Evolutionary conservation across 345 rosid species (phyloP).

Genomic region (Eucalyptus coolabah): DNA sequence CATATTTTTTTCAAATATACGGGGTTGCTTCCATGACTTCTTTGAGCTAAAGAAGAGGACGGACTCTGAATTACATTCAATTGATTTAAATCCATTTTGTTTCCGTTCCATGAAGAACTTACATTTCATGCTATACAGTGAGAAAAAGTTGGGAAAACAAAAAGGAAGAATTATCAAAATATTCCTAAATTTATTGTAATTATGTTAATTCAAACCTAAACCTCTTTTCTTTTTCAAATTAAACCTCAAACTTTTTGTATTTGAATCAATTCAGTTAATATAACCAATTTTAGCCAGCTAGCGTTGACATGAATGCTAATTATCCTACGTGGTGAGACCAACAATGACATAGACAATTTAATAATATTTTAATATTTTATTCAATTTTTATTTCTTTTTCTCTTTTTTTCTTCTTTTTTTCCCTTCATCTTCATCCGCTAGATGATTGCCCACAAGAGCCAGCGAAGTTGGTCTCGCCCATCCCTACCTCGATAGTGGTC

Average conservation of each 20-base stretch:
- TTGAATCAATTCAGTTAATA: rapidly evolving
- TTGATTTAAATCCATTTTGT: background rate
- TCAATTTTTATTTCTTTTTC: too few relatives aligned
- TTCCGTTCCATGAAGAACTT: background rate
- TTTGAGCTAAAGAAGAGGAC: background rate
- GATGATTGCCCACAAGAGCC: background rate
- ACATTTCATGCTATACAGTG: background rate
- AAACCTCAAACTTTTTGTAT: rapidly evolving
- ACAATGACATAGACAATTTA: background rate
- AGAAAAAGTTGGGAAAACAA: background rate
- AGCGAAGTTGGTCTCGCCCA: too few relatives aligned
- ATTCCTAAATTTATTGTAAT: background rate
- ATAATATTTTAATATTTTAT: too few relatives aligned
- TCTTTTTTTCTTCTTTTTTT: rapidly evolving
- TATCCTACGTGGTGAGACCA: rapidly evolving
- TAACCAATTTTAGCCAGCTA: rapidly evolving
- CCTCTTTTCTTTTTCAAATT: too few relatives aligned
- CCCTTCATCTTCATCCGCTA: background rate
- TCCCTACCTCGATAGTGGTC: too few relatives aligned
- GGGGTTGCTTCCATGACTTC: background rate
- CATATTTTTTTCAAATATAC: background rate
- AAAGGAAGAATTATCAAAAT: background rate
- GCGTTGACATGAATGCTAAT: rapidly evolving
- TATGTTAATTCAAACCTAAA: too few relatives aligned
- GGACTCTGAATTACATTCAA: background rate